Evolutionary conservation across 1,284 basidiomycete species (phyloP).

Genomic region (Peniophora sp.): DNA sequence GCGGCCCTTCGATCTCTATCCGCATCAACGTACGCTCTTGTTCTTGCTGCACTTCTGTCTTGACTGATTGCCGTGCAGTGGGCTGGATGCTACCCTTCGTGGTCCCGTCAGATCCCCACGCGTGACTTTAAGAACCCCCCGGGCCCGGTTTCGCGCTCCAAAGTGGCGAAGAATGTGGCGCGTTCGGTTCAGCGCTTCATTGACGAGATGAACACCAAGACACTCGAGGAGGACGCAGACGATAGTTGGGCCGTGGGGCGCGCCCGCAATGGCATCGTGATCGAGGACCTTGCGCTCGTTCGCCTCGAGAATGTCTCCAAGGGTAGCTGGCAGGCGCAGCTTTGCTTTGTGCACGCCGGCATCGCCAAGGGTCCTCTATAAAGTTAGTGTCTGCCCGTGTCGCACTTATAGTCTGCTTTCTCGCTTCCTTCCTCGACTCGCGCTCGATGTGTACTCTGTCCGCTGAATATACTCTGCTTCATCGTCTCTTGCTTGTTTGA

Average conservation of each 20-base stretch:
- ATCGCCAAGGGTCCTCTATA: too few species aligned
- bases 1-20: constrained; percentile 72
- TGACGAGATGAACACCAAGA: constrained; percentile 19
- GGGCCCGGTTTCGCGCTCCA: constrained; percentile 58
- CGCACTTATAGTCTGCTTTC: too few species aligned
- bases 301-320: constrained; percentile 73
- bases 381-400: too few species aligned
- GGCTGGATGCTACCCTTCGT: constrained; percentile 31
- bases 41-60: too few species aligned
- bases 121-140: constrained; percentile 69
- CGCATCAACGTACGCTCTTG: constrained; percentile 39
- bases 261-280: constrained; percentile 33
- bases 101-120: constrained; percentile 73
- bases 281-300: constrained; percentile 61
- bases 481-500: too few species aligned
- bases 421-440: too few species aligned
- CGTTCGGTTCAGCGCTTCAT: constrained; percentile 39
- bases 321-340: constrained; percentile 72
- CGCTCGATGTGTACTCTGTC: too few species aligned
- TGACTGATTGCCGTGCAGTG: constrained; percentile 21
- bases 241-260: constrained; percentile 52
- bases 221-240: constrained; percentile 56
- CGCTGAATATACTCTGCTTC: too few species aligned
- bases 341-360: constrained; percentile 34
- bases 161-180: constrained; percentile 61